phyloP scores from a whole-genome alignment of 2,329 filamentous ascomycete species.

The Claviceps sp. region DNA sequence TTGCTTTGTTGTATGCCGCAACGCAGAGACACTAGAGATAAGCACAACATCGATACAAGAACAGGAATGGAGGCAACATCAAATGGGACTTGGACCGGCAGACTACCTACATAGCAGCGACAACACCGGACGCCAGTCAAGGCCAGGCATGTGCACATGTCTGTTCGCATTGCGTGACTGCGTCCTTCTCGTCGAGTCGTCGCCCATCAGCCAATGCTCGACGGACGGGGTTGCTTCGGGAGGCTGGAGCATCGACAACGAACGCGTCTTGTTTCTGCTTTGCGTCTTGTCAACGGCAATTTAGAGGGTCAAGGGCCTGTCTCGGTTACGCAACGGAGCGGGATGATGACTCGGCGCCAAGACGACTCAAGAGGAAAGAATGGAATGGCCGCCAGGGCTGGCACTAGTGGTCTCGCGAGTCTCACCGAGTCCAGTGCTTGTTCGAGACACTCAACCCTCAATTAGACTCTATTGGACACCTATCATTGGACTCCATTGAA shows the following conservation, averaged over 20 bases:
- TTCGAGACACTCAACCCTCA: neutral
- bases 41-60: neutral
- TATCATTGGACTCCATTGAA: too few species aligned
- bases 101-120: neutral
- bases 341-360: neutral
- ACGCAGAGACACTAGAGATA: neutral
- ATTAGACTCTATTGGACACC: neutral
- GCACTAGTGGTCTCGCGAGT: too few species aligned
- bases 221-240: neutral
- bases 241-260: neutral
- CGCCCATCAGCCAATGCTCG: neutral
- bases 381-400: neutral
- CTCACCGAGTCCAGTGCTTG: neutral
- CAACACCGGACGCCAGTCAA: neutral
- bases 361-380: neutral
- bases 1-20: too few species aligned
- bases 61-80: neutral
- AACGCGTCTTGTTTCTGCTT: neutral
- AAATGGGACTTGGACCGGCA: neutral
- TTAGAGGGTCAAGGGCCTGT: neutral
- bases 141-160: neutral
- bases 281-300: neutral
- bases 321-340: neutral
- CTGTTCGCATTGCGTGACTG: neutral
- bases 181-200: neutral